Percentiles rank a stretch among this genome's conserved stretches.
Conservation (phyloP, 1,284 basidiomycete species). For the Rhodotorula glutinis region DNA sequence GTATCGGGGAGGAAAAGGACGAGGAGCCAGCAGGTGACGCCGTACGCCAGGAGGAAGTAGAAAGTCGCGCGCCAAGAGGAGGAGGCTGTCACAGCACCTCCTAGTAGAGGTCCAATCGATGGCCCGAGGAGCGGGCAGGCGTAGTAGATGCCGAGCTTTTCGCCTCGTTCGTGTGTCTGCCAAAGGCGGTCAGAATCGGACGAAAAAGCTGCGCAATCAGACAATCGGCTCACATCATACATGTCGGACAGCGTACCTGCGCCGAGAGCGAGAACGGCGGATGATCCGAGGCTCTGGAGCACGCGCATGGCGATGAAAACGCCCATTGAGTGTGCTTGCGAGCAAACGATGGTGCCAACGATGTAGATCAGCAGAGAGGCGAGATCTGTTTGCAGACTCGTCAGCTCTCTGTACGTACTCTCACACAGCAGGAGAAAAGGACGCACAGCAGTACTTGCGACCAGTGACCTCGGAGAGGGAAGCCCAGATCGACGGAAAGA, state of each 20-base stretch:
- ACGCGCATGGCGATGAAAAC: constrained; percentile 70
- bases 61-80: constrained; percentile 60
- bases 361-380: constrained; percentile 40
- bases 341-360: constrained; percentile 31
- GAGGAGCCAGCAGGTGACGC: constrained; percentile 22
- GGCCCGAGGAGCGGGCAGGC: constrained; percentile 42
- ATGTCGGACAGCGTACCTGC: constrained; percentile 67
- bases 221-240: constrained; percentile 17
- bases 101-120: constrained; percentile 60
- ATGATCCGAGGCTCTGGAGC: constrained; percentile 54
- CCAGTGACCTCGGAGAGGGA: constrained; percentile 73
- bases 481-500: constrained; percentile 66
- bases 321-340: constrained; percentile 53
- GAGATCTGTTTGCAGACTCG: neutral
- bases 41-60: constrained; percentile 59
- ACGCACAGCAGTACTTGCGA: constrained; percentile 55
- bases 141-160: constrained; percentile 74
- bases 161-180: constrained; percentile 71
- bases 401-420: neutral
- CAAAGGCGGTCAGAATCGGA: constrained; percentile 56
- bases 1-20: constrained; percentile 59
- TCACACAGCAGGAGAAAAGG: neutral
- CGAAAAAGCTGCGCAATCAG: neutral
- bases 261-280: constrained; percentile 69
- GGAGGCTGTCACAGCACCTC: constrained; percentile 58